Base-by-base conservation (phyloP, 305 asterid species). In the Salvia sclarea region DNA sequence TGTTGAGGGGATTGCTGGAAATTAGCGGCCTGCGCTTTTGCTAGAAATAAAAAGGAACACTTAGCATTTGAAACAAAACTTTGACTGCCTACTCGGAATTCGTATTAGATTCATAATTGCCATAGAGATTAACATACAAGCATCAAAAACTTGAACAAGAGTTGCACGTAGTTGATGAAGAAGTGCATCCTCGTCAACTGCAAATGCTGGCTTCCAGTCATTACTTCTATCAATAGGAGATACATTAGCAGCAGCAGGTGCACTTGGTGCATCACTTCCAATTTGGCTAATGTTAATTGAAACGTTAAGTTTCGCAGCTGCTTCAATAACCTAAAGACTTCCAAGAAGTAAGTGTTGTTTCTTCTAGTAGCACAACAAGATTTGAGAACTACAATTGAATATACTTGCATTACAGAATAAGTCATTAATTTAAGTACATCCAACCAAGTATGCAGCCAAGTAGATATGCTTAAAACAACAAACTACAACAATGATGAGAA, bases 131-230 rank as follows among this genome's bases (percentile, higher is more conserved):
- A 85, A 16, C 85, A 60, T 84, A 82, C 84, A 81, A 69, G 86
- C 68, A 79, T 93, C 95, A 62, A 87, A 88, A 71, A 71, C 81
- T 78, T 93, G 96, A 72, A 77, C 88, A 66, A 93, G 88, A 71
- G 81, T 83, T 47, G 88, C 83, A 25, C 92, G 93, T 64, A 90
- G 80, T 78, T 90, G 98, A 68, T 87, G 89, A 74, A 93, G 95
- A 78, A 85, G 79, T 68, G 88, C 96, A 16, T 88, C 97, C 82
- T 93, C 97, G 28, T 93, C 98, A 68, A 85, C 83, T 59, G 95
- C 76, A 76, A 82, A 85, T 77, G 97, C 80, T 28, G 96, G 95
- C 76, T 87, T 86, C 98, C 98, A 93, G 49, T 87, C 95, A 63
- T 70, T 79, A 66, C 79, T 78, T 69, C 81, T 77, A 81, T 81